Base-by-base conservation (phyloP, 2,329 filamentous ascomycete species). In the Claviceps sorghi region DNA sequence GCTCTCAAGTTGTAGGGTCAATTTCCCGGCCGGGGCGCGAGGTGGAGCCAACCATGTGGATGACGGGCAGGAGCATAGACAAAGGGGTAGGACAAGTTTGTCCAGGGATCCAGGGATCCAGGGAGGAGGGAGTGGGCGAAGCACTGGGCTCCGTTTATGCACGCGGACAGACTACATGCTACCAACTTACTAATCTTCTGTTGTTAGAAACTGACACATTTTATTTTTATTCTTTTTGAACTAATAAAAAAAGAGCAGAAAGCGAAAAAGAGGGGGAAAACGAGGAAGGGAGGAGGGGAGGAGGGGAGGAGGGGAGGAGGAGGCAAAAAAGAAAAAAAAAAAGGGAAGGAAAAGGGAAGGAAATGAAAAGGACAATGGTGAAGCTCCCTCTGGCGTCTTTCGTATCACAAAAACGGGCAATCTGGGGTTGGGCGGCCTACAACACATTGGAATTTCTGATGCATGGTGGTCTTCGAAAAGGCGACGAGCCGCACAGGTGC, bases 21-120 rank as follows among this genome's bases (percentile, higher is more conserved):
- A 60, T 60, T 59, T 60, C 58, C 58, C 55, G 49, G 52, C 54
- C 51, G 54, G 50, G 54, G 51, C 3, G 40, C 42, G 48, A 42
- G 48, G 54, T 53, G 54, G 57, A 51, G 45, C 32, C 46, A 30
- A 30, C 54, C 51, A 52, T 53, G 55, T 55, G 58, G 52, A 53
- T 48, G 46, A 53, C 50, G 51, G 42, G 52, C 52, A 52, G 46
- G 40, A 49, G 48, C 19, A 53, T 55, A 32, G 17, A 8, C 50
- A 50, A 34, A 40, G 46, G 38, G 46, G 53, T 49, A 52, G 48
- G 48, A 48, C 52, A 19, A 53, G 29, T 34, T 29, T n/a, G 5
- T 26, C 26, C 26, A 26, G 26, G 26, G 26, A 26, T 3, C 3
- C 38, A 40, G 38, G 15, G 36, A 17, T 49, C 46, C 19, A 45